Evolutionary conservation across 441 rosid species (phyloP), one percentile per base, ranked within the genome.

Genomic region (Euphorbia schlechtendalii): DNA sequence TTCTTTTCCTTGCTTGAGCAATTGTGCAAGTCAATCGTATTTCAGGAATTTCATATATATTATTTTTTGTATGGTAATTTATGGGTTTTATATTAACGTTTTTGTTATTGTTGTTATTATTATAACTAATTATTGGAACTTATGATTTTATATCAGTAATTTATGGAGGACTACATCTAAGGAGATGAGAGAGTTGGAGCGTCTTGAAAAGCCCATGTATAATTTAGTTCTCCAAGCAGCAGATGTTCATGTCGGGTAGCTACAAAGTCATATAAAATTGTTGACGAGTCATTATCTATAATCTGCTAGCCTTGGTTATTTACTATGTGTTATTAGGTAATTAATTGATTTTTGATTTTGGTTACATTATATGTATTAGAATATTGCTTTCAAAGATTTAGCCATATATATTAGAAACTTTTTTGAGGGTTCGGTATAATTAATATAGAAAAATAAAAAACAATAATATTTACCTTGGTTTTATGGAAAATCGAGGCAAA

Each of bases 221-320:
- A 94, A 86, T 81, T 90, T 96, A 38, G 85, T 87, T 68, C 98
- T 90, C 27, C 97, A 81, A 66, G 99, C 98, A 36, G 99, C 99
- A 12, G 99, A 90, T 85, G 98, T 91, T 72, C 99, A 91, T 82
- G 96, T 38, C 97, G 91, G 96, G 97, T 90, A 72, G 41, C 46
- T 59, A n/a, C 32, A 41, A 41, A 46, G 43, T 60, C 60, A 3
- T 30, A 4, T 59, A 8, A 38, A 3, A 18, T 32, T 43, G 14
- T 32, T 56, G 18, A 61, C 43, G 17, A 59, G 53, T 53, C 24
- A 8, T 27, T 48, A 64, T 32, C 55, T 57, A 21, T 3, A 63
- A 64, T 46, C 69, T n/a, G 36, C 48, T 21, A 74, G 21, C 7
- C 3, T 17, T n/a, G n/a, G n/a, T n/a, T n/a, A n/a, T n/a, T n/a